phyloP scores from a whole-genome alignment of 2,329 filamentous ascomycete species.

The Alternaria longipes region DNA sequence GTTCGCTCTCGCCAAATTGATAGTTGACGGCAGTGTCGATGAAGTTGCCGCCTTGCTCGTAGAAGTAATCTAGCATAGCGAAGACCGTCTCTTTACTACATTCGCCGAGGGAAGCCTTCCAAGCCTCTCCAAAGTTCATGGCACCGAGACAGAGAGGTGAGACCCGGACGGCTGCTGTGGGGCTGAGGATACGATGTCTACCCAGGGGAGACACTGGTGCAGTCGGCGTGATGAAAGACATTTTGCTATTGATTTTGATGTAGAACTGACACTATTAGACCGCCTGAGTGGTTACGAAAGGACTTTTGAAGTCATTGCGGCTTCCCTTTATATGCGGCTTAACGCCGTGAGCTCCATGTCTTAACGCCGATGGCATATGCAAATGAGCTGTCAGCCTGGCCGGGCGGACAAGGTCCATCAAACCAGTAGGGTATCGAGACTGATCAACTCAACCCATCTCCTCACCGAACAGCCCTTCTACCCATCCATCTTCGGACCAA shows the following conservation, averaged over 20 bases:
- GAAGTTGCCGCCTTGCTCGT: constrained; percentile 75
- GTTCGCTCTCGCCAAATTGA: constrained; percentile 53
- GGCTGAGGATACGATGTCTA: constrained; percentile 72
- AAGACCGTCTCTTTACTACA: constrained; percentile 72
- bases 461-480: too few relatives aligned
- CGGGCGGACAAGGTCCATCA: too few relatives aligned
- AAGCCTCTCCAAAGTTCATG: constrained; percentile 71
- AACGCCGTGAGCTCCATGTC: neutral
- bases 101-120: constrained; percentile 68
- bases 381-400: too few relatives aligned
- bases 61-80: constrained; percentile 72
- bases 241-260: neutral
- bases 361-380: neutral
- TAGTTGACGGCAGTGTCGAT: constrained; percentile 68
- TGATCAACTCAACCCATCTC: too few relatives aligned
- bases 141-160: constrained; percentile 63
- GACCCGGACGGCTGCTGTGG: constrained; percentile 68
- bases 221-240: constrained; percentile 14
- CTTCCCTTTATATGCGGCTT: neutral
- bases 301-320: neutral
- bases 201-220: constrained; percentile 62
- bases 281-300: neutral
- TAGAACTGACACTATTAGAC: neutral
- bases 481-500: neutral
- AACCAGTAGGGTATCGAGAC: too few relatives aligned